Conservation (phyloP, 73 alveolate genomes). For the Tetrahymena thermophila region DNA sequence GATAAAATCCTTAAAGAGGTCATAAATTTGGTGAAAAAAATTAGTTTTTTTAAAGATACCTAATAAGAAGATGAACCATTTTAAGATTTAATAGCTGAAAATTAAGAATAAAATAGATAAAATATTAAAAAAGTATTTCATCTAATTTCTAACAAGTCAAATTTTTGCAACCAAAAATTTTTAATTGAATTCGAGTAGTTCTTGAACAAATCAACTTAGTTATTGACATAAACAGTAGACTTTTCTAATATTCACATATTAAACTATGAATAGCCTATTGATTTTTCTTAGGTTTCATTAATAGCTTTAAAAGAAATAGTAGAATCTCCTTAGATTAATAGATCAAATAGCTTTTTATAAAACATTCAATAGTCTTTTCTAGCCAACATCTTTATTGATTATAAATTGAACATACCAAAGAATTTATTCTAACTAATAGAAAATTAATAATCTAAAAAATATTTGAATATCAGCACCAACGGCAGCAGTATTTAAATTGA, state of each 20-base stretch:
- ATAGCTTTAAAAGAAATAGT: not conserved
- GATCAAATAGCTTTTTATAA: not conserved
- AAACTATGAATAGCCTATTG: not conserved
- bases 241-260: not conserved
- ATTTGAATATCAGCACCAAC: not conserved
- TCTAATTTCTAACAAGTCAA: not conserved
- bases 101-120: too few relatives aligned
- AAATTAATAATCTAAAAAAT: not conserved
- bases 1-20: not conserved
- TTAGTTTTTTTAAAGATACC: too few relatives aligned
- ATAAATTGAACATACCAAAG: not conserved
- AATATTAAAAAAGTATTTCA: not conserved
- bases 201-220: not conserved
- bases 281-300: not conserved
- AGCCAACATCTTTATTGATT: not conserved
- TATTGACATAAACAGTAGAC: not conserved
- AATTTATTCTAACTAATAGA: not conserved
- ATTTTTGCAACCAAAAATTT: not conserved
- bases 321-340: not conserved
- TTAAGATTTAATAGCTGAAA: too few relatives aligned
- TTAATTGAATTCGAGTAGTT: not conserved
- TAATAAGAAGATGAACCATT: too few relatives aligned
- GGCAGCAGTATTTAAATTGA: not conserved
- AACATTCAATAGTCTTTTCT: not conserved
- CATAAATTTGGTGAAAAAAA: not conserved